Evolutionary conservation across 352 stramenopile genomes (phyloP).

Genomic region (Pythium coloratum): DNA sequence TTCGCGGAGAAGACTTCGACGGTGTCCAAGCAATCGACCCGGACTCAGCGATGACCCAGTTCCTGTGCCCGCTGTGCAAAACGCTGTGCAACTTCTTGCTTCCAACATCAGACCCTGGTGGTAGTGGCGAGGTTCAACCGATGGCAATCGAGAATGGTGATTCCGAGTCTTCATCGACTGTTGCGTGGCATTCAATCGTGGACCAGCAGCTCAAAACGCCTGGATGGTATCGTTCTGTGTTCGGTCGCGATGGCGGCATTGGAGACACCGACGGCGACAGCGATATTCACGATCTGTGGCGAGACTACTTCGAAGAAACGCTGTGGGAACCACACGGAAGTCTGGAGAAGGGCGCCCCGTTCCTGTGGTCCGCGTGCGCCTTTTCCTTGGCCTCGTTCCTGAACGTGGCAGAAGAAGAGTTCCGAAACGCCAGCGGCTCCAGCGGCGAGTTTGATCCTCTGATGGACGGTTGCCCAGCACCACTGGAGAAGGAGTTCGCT

Average conservation of each 20-base stretch:
- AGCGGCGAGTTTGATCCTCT: conserved; percentile 50
- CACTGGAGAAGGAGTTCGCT: conserved; percentile 81
- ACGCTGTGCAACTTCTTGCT: conserved; percentile 91
- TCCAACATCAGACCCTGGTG: conserved; percentile 60
- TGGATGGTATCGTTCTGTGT: conserved; percentile 69
- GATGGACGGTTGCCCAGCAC: conserved; percentile 50
- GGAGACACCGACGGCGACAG: conserved; percentile 37
- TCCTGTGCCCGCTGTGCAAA: conserved; percentile 92
- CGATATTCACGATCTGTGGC: conserved; percentile 74
- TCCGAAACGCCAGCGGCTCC: conserved; percentile 21
- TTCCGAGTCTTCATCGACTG: conserved; percentile 15
- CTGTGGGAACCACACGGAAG: conserved; percentile 86
- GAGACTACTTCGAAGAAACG: conserved; percentile 87
- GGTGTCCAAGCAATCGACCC: conserved; percentile 86
- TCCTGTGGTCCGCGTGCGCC: conserved; percentile 81
- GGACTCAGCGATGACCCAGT: conserved; percentile 89
- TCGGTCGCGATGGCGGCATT: conserved; percentile 63
- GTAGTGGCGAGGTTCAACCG: not conserved
- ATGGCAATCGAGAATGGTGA: conserved; percentile 4
- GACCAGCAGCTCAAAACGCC: conserved; percentile 59
- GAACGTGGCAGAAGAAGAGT: conserved; percentile 65
- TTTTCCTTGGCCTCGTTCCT: conserved; percentile 83
- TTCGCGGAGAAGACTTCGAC: conserved; percentile 87
- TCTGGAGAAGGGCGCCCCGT: conserved; percentile 83
- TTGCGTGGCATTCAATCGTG: conserved; percentile 58